Conservation (phyloP, 495 filamentous ascomycete genomes). For the Podospora pseudoanserina region DNA sequence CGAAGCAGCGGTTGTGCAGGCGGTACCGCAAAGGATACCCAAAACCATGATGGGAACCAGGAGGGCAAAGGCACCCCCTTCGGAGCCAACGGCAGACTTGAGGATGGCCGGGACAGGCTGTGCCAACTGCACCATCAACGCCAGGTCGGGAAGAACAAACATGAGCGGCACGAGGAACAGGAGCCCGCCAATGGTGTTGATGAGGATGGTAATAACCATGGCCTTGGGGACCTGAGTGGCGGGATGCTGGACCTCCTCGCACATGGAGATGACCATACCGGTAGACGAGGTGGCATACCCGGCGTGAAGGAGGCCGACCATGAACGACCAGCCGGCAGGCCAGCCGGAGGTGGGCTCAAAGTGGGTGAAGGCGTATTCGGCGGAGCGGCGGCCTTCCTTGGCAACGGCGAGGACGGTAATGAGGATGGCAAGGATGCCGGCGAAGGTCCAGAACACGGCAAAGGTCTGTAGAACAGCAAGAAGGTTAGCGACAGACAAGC, state of each 20-base stretch:
- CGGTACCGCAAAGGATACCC: constrained; percentile 57
- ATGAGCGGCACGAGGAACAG: constrained; percentile 49
- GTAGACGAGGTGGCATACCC: constrained; percentile 52
- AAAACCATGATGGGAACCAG: constrained; percentile 48
- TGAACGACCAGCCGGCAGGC: constrained; percentile 48
- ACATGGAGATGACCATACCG: constrained; percentile 53
- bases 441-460: constrained; percentile 51
- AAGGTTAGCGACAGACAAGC: not conserved
- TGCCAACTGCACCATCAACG: constrained; percentile 37
- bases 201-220: constrained; percentile 47
- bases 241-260: constrained; percentile 47
- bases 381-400: constrained; percentile 42
- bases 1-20: constrained; percentile 58
- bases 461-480: constrained; percentile 36
- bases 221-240: constrained; percentile 50
- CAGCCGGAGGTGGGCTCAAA: constrained; percentile 48
- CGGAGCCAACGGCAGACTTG: constrained; percentile 43
- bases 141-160: constrained; percentile 48
- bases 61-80: constrained; percentile 45
- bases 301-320: constrained; percentile 47
- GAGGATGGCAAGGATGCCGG: constrained; percentile 44
- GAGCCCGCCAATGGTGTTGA: constrained; percentile 48
- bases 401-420: constrained; percentile 44
- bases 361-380: constrained; percentile 40
- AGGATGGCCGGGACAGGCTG: constrained; percentile 48